Evolutionary conservation across 2,329 filamentous ascomycete species (phyloP), one percentile per base, ranked within the genome.

Genomic region (Fusarium sp.): DNA sequence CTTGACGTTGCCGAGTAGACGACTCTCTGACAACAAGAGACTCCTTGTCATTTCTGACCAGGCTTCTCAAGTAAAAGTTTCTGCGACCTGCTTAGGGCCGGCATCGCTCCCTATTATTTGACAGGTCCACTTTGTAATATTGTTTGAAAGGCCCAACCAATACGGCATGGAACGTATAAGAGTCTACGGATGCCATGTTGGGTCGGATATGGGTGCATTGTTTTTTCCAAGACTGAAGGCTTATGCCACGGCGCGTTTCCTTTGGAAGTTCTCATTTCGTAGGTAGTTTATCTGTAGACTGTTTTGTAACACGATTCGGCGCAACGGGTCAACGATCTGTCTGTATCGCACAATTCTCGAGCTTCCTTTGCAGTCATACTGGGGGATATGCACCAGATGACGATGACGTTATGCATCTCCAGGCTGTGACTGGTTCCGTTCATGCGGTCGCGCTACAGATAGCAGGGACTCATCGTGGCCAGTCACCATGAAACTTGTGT

Each of bases 1-100:
- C 90, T 98, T 81, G 96, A 99, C 83, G 95, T 96, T 80, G 96
- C 95, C 79, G 96, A 98, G 85, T 92, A 86, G 79, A 69, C 64
- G 57, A 56, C 52, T 63, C 44, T 23, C 32, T 54, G 23, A 19
- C 40, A 64, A 37, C 44, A 64, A 42, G 56, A 58, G 52, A 50
- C 33, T 57, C 56, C 50, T 67, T 63, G 54, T 60, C 60, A 35
- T 72, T 54, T 61, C 53, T 60, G 57, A 63, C 64, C 59, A 56
- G 52, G 52, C 59, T 70, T 69, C 64, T 65, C 66, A 59, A 67
- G 68, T 63, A 77, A 76, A 75, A 77, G 72, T 71, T 73, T 71
- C 52, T 75, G 66, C 66, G 69, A 71, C 74, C 56, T 76, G 58
- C 61, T 58, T 61, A 68, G 65, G 64, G 53, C 61, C 62, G 72